These are phyloP conservation scores for Macrocystidia cucumis DNA, from an alignment of 1,284 basidiomycete species.

Conservation along the genomic window DNA sequence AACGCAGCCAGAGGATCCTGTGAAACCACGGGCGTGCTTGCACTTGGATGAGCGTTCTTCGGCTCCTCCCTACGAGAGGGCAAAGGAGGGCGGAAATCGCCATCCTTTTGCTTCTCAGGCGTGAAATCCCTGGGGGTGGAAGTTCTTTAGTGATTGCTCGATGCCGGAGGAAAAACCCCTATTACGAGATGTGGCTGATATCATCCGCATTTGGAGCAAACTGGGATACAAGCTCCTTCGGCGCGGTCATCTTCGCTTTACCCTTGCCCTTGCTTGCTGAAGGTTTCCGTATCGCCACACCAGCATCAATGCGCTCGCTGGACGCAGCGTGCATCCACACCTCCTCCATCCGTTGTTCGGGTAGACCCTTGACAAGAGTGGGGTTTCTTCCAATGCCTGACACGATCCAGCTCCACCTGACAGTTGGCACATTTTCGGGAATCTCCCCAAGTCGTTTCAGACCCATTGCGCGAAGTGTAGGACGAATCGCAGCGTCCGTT, in stretches of 20 bases:
- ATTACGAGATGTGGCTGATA: slow-evolving; percentile 30
- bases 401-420: slow-evolving; percentile 56
- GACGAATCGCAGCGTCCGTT: slow-evolving; percentile 29
- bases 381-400: slow-evolving; percentile 17
- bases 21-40: too few relatives aligned
- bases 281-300: slow-evolving; percentile 10
- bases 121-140: slow-evolving; percentile 23
- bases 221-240: too few relatives aligned
- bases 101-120: slow-evolving; percentile 12
- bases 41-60: too few relatives aligned
- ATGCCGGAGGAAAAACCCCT: slow-evolving; percentile 12
- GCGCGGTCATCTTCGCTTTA: slow-evolving; percentile 12
- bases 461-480: slow-evolving; percentile 30
- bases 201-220: slow-evolving; percentile 15
- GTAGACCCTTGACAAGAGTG: slow-evolving; percentile 17
- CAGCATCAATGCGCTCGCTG: slow-evolving; percentile 38
- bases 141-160: neutral
- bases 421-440: slow-evolving; percentile 51
- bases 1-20: slow-evolving; percentile 62
- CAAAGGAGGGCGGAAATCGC: too few relatives aligned
- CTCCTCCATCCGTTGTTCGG: slow-evolving; percentile 24
- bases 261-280: slow-evolving; percentile 11
- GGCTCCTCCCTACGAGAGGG: too few relatives aligned
- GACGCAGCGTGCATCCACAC: slow-evolving; percentile 40
- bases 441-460: slow-evolving; percentile 45